Conservation (phyloP, 2,329 filamentous ascomycete genomes). For the Sclerotinia sclerotiorum region DNA sequence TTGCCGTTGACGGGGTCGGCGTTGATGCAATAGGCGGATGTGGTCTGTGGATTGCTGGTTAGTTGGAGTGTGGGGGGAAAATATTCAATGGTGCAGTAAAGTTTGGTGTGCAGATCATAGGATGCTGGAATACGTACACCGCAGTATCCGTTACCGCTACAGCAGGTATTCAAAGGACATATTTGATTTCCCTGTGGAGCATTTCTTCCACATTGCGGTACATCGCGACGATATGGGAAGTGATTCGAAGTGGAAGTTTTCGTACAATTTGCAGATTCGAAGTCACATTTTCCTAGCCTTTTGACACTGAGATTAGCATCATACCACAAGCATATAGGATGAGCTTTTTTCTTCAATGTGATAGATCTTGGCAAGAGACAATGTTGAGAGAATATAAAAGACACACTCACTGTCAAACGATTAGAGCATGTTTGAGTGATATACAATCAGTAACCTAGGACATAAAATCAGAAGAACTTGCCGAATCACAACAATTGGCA, state of each 20-base stretch:
- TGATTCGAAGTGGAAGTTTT: background rate
- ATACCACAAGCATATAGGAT: background rate
- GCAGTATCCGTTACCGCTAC: conserved; percentile 21
- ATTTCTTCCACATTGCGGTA: conserved; percentile 20
- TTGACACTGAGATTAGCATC: background rate
- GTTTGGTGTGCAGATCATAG: too few species aligned
- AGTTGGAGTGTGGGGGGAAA: background rate
- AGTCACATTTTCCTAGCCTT: background rate
- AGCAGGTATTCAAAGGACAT: conserved; percentile 22
- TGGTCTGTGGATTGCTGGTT: background rate
- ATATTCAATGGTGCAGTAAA: background rate
- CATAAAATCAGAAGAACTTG: background rate
- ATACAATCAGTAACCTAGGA: background rate
- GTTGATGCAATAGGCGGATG: conserved; percentile 21
- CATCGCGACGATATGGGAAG: conserved; percentile 26
- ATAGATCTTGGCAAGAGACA: too few species aligned
- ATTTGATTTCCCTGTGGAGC: conserved; percentile 13
- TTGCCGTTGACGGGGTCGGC: conserved; percentile 17
- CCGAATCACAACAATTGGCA: conserved; percentile 1
- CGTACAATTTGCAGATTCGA: background rate
- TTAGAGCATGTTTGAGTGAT: background rate
- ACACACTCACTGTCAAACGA: conserved; percentile 1
- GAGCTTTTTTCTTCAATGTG: background rate
- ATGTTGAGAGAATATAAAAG: background rate
- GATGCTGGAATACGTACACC: background rate